Base-by-base conservation (phyloP, 1,139 yeast genomes). In the Meyerozyma athensensis region DNA sequence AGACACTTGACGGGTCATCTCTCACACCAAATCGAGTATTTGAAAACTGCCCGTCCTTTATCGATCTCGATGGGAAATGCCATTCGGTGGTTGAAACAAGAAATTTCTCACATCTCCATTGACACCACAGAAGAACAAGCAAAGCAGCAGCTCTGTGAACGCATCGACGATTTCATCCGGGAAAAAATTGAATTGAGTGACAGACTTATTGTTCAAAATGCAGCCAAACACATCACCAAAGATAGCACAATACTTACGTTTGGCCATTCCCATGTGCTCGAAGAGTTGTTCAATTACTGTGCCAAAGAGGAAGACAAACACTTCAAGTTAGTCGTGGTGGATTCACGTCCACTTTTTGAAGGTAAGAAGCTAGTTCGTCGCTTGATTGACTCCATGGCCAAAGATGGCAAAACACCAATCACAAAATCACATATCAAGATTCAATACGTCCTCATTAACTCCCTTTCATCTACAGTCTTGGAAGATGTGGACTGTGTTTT, bases 41-140 rank as follows among this genome's bases (percentile, higher is more conserved):
- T 94, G 49, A 92, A 87, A 53, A 79, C 90, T 8, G 92, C 97
- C 2, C 78, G 99, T 46, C 97, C 97, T 0, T 69, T 94, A 40
- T 81, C 95, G 40, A 86, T 90, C 7, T 78, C 96, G 1, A 94
- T 94, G 98, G 98, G 99, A 37, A 92, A 90, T 63, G 94, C 97
- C 3, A 94, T 94, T 47, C 78, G 98, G 50, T 89, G 97, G 96
- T 72, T 94, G 47, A 94, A 94, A 57, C 97, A 90, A 63, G 94
- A 86, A 56, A 92, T 94, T 40, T 81, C 96, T 1, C 74, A 77
- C 39, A 77, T 83, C 39, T 77, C 86, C 36, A 77, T 85, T 41
- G 95, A 85, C 47, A 68, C 79, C 20, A 67, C 79, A 12, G 97
- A 90, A 45, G 68, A 65, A 13, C 79, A 74, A 33, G 96, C 97